Conservation (phyloP, 495 filamentous ascomycete genomes). For the Astrocystis sublimbata region DNA sequence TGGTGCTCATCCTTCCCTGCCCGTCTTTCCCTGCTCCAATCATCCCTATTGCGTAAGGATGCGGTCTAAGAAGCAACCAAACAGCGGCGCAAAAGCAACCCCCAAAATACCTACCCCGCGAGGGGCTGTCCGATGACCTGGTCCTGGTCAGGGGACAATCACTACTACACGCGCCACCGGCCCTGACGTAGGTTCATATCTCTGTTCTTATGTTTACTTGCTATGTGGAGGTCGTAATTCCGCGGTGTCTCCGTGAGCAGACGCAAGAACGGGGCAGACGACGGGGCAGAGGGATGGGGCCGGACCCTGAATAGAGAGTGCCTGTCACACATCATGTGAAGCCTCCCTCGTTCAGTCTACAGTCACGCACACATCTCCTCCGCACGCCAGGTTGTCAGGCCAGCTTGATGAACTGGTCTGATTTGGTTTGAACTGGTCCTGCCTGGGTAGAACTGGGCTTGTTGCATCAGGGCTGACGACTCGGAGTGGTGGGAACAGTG, state of each 20-base stretch:
- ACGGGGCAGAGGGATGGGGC: too few species aligned
- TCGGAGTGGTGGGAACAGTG: not conserved
- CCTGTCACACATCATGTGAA: too few species aligned
- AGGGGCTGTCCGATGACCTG: not conserved
- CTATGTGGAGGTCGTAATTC: not conserved
- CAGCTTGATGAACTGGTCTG: not conserved
- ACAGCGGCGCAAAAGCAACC: too few species aligned
- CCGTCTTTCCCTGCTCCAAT: too few species aligned
- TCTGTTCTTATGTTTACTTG: too few species aligned
- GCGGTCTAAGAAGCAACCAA: not conserved
- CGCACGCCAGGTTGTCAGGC: not conserved
- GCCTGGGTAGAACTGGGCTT: too few species aligned
- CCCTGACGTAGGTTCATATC: conserved; percentile 1
- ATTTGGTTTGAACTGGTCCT: too few species aligned
- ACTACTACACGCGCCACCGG: not conserved
- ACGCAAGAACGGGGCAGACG: too few species aligned
- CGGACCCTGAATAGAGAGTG: too few species aligned
- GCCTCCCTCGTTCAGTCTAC: not conserved
- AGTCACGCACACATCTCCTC: not conserved
- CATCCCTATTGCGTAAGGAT: too few species aligned
- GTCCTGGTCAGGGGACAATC: not conserved
- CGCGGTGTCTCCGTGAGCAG: not conserved
- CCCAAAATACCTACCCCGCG: too few species aligned
- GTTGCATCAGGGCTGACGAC: not conserved
- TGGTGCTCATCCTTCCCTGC: too few species aligned